Evolutionary conservation across 1,284 basidiomycete genomes (phyloP).

Genomic region (Coriolopsis trogii): DNA sequence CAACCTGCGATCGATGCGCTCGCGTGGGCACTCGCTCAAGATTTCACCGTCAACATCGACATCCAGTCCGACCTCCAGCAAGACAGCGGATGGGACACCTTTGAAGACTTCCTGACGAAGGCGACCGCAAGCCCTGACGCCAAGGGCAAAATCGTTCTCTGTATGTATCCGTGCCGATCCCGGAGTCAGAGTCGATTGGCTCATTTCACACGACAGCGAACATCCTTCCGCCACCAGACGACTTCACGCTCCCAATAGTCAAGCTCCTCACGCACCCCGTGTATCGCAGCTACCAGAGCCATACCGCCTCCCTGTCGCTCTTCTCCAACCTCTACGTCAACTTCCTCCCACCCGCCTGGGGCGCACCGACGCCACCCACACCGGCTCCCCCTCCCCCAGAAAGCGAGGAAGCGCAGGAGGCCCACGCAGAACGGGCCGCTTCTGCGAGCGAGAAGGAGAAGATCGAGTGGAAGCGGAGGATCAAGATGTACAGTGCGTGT

Average conservation of each 20-base stretch:
- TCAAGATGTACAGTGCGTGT: conserved; percentile 88
- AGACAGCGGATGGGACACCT: conserved; percentile 66
- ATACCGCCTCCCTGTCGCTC: conserved; percentile 76
- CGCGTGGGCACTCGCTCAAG: conserved; percentile 63
- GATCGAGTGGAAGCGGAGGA: conserved; percentile 78
- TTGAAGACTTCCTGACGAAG: conserved; percentile 76
- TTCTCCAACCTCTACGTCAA: conserved; percentile 76
- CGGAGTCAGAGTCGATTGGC: too few relatives aligned
- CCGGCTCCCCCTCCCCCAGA: conserved; percentile 44
- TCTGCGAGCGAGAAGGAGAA: conserved; percentile 45
- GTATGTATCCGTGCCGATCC: conserved; percentile 54
- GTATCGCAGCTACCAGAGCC: conserved; percentile 76
- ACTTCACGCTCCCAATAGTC: conserved; percentile 69
- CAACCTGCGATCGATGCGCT: conserved; percentile 55
- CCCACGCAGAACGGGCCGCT: too few relatives aligned
- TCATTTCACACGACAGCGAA: too few relatives aligned
- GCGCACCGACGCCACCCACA: conserved; percentile 61
- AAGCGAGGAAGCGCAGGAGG: conserved; percentile 40
- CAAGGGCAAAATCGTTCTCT: conserved; percentile 68
- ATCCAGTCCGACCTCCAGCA: conserved; percentile 53
- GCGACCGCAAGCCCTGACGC: conserved; percentile 46
- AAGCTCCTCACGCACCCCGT: conserved; percentile 75
- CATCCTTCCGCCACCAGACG: conserved; percentile 83
- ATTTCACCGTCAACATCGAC: conserved; percentile 69
- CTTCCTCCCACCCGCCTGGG: conserved; percentile 80